Evolutionary conservation across 768 basidiomycete species (phyloP), one percentile per base, ranked within the genome.

Genomic region (Leccinum uliginosum): DNA sequence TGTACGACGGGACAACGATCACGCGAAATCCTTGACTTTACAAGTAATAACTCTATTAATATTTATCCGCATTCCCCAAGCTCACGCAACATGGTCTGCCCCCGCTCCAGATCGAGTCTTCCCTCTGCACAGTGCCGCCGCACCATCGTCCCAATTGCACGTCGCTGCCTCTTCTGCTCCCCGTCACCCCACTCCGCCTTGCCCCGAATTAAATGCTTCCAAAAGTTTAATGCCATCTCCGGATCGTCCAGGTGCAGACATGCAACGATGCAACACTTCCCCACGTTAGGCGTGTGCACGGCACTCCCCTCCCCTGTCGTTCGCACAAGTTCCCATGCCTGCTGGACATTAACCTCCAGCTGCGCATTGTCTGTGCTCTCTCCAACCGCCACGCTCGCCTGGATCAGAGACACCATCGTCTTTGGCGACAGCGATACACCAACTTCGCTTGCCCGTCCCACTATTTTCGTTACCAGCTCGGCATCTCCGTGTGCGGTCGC

Each of bases 201-300:
- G 26, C 67, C 66, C 56, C 66, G 72, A 12, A 87, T 50, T 57
- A 86, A 67, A 50, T 68, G 61, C 49, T 67, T 62, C 87, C 87
- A 89, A 67, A 87, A 87, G 46, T 71, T 69, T 72, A 76, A 86
- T 1, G 85, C 87, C 71, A 83, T 68, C 58, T 61, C 56, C 0
- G 83, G 76, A 47, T 83, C 76, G 19, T 76, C 70, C 32, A 76
- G 74, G 40, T 71, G 71, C 55, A 89, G 67, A n/a, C 83, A 77
- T 8, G 76, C 75, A 14, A 62, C 65, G 19, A 85, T 75, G 56
- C 85, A 80, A 62, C 74, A 74, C 62, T 77, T 78, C 21, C 81
- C 86, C 55, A 81, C 73, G 43, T 77, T 74, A 29, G 78, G 73
- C 26, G 83, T 74, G 46, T 74, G 68, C 29, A 78, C 62, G 26